Percentiles rank a stretch among this genome's conserved stretches.
Conservation (phyloP, 306 rosid genomes). For the Malus orientalis region DNA sequence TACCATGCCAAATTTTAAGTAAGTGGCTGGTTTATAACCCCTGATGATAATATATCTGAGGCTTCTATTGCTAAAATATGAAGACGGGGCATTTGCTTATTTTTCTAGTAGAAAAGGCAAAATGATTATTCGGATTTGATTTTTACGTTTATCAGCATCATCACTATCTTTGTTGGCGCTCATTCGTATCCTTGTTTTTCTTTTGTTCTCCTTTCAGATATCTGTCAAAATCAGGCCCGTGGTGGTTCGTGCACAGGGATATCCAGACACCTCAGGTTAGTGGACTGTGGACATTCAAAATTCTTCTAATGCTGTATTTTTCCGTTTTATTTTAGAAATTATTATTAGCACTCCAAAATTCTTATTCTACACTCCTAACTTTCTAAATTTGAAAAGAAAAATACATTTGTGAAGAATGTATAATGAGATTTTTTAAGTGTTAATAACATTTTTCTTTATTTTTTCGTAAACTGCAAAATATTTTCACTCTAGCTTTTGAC, state of each 20-base stretch:
- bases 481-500: not conserved
- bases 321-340: not conserved
- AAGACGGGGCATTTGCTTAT: not conserved
- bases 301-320: not conserved
- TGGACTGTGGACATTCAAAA: constrained; percentile 11
- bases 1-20: not conserved
- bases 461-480: not conserved
- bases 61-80: not conserved
- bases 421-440: too few relatives aligned
- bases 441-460: not conserved
- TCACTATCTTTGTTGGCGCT: not conserved
- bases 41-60: not conserved
- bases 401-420: too few relatives aligned
- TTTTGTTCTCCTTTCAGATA: constrained; percentile 43
- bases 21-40: not conserved
- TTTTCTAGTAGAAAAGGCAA: not conserved
- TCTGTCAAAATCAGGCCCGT: constrained; percentile 75
- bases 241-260: constrained; percentile 81
- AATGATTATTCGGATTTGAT: not conserved
- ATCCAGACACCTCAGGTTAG: constrained; percentile 43
- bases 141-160: not conserved
- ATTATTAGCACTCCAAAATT: too few relatives aligned
- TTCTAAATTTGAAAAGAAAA: too few relatives aligned
- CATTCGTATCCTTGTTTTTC: not conserved
- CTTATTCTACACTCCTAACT: too few relatives aligned